Evolutionary conservation across 768 basidiomycete species (phyloP).

Genomic region (Xanthoconium stramineum): DNA sequence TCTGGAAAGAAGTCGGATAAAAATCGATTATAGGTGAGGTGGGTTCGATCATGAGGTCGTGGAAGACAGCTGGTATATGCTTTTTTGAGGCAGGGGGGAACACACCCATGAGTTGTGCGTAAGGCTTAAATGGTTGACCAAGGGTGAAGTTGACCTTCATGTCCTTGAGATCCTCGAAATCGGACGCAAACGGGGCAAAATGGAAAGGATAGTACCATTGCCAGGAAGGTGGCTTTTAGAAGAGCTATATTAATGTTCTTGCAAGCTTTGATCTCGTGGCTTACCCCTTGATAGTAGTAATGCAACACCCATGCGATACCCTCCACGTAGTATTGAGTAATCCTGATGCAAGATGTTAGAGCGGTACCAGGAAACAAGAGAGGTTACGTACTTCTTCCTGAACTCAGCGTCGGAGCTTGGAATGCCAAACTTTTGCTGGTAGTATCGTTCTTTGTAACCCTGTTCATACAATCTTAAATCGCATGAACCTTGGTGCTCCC

Average conservation of each 20-base stretch:
- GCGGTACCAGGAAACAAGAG: neutral
- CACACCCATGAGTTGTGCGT: constrained; percentile 97
- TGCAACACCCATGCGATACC: constrained; percentile 94
- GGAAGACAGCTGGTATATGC: constrained; percentile 87
- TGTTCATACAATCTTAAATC: constrained; percentile 83
- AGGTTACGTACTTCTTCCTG: constrained; percentile 57
- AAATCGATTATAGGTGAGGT: constrained; percentile 95
- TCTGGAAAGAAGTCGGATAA: constrained; percentile 87
- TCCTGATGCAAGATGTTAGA: constrained; percentile 38
- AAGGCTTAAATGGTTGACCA: constrained; percentile 92
- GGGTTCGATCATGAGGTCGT: constrained; percentile 79
- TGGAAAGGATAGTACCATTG: constrained; percentile 99
- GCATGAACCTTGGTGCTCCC: neutral
- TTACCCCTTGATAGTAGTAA: constrained; percentile 98
- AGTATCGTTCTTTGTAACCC: constrained; percentile 94
- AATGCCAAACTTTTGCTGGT: constrained; percentile 86
- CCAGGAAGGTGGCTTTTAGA: constrained; percentile 81
- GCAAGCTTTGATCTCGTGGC: constrained; percentile 21
- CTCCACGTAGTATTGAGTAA: constrained; percentile 85
- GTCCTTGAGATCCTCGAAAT: constrained; percentile 76
- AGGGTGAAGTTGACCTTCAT: constrained; percentile 78
- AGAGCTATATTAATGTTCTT: constrained; percentile 18
- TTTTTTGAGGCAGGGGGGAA: constrained; percentile 86
- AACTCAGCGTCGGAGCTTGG: constrained; percentile 69
- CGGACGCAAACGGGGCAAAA: constrained; percentile 96